These are phyloP conservation scores for Leccinum fuscescens DNA, from an alignment of 1,284 basidiomycete genomes.

Conservation along the genomic window DNA sequence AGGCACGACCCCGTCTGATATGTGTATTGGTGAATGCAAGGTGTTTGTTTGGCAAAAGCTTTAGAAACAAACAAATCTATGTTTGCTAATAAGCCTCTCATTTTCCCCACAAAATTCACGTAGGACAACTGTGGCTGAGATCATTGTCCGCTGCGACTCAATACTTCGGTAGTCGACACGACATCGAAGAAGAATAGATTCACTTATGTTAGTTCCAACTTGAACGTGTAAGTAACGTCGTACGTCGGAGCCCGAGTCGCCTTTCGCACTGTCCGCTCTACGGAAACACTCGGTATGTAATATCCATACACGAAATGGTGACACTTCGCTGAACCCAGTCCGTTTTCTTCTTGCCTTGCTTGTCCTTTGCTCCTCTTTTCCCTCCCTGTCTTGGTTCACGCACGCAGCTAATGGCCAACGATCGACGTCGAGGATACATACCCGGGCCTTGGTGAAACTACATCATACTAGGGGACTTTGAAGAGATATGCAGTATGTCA, in stretches of 20 bases:
- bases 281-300: conserved; percentile 50
- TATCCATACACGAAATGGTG: background rate
- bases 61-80: background rate
- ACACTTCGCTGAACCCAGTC: background rate
- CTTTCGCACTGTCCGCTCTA: too few relatives aligned
- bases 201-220: too few relatives aligned
- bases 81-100: too few relatives aligned
- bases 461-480: conserved; percentile 71
- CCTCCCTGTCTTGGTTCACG: background rate
- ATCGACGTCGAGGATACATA: conserved; percentile 57
- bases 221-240: too few relatives aligned
- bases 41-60: background rate
- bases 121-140: too few relatives aligned
- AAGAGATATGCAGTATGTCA: conserved; percentile 86
- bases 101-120: too few relatives aligned
- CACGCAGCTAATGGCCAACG: conserved; percentile 65
- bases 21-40: too few relatives aligned
- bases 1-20: too few relatives aligned
- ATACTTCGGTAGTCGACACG: background rate
- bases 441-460: background rate
- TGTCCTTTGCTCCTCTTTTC: too few relatives aligned
- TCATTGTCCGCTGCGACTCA: too few relatives aligned
- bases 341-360: background rate
- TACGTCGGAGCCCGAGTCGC: too few relatives aligned
- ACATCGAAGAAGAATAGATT: too few relatives aligned